phyloP scores from a whole-genome alignment of 2,329 filamentous ascomycete species.

The Aspergillus spinulosporus region DNA sequence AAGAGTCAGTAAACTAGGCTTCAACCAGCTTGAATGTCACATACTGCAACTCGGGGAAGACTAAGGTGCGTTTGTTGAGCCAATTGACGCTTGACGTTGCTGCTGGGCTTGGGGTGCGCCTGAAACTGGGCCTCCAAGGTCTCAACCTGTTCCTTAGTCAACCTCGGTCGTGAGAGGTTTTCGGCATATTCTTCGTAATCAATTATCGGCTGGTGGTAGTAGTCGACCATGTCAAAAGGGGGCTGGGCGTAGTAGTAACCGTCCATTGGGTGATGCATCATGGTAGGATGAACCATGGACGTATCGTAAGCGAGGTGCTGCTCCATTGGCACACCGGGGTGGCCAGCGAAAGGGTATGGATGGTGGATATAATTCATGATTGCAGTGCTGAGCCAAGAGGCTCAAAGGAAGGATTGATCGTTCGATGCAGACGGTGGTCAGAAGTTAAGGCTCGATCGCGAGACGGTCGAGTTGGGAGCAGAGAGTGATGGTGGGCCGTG shows the following conservation, averaged over 20 bases:
- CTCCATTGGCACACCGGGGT: conserved; percentile 39
- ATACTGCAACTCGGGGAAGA: conserved; percentile 51
- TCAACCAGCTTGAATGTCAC: conserved; percentile 24
- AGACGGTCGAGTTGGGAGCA: conserved; percentile 4
- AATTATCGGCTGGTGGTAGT: conserved; percentile 43
- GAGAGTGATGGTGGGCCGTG: background rate
- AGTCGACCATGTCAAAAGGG: conserved; percentile 47
- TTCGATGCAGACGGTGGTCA: conserved; percentile 4
- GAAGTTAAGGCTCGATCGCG: conserved; percentile 13
- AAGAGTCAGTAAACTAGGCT: conserved; percentile 15
- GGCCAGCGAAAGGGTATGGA: conserved; percentile 38
- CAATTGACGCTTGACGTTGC: conserved; percentile 51
- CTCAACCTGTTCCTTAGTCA: conserved; percentile 55
- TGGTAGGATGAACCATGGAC: conserved; percentile 38
- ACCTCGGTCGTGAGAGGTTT: conserved; percentile 49
- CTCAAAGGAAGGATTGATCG: conserved; percentile 12
- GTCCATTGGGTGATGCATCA: conserved; percentile 41
- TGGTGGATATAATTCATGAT: conserved; percentile 44
- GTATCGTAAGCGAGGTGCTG: conserved; percentile 39
- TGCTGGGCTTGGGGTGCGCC: conserved; percentile 52
- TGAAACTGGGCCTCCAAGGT: conserved; percentile 52
- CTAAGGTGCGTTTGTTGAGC: conserved; percentile 51
- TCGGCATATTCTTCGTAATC: conserved; percentile 51
- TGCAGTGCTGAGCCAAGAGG: conserved; percentile 14
- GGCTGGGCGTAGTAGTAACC: conserved; percentile 40